Evolutionary conservation across 495 filamentous ascomycete genomes (phyloP), one percentile per base, ranked within the genome.

Genomic region (Chaetomium fimeti): DNA sequence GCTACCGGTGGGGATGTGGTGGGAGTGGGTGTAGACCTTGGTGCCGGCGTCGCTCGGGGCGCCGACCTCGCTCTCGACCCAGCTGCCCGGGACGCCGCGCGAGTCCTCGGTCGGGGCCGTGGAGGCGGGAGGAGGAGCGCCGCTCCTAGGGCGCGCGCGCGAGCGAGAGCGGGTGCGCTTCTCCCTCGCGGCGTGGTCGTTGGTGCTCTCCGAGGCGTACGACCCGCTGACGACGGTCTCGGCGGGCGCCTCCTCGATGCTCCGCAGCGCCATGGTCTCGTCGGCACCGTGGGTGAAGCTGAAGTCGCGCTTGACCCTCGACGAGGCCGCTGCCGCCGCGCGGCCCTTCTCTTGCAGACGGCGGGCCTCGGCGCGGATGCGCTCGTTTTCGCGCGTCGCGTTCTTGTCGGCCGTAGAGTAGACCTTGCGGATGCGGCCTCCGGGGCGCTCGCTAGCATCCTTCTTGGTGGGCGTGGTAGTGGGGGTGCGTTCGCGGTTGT

Each of bases 11-110:
- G 93, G 74, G 1, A 90, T 91, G 0, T 91, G 90, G 66, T 93
- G 91, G 1, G 87, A 81, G 74, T 93, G 90, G 64, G 83, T 84
- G 73, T 96, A 96, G 54, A 83, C 85, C 80, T 90, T 92, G 22
- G 91, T 94, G 25, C 91, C 91, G 15, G 84, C 73, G 1, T 85
- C 86, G 62, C 84, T 84, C 1, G 49, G 12, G 25, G 83, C 81
- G 38, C 77, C 66, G 77, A 82, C 62, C 68, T 81, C 72, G 71
- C 77, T 79, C 66, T 84, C 85, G n/a, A 82, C 84, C 71, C 87
- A 89, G 60, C 82, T 80, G 47, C 82, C 79, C 0, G 81, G 76
- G 51, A 77, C 69, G 18, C 75, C 70, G 16, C 75, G 52, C 47
- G 59, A 60, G 54, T 63, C 60, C 43, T 40, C 22, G 29, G 49